These are phyloP conservation scores for Aspergillus pseudoterreus DNA, from an alignment of 2,329 filamentous ascomycete species.

Conservation along the genomic window DNA sequence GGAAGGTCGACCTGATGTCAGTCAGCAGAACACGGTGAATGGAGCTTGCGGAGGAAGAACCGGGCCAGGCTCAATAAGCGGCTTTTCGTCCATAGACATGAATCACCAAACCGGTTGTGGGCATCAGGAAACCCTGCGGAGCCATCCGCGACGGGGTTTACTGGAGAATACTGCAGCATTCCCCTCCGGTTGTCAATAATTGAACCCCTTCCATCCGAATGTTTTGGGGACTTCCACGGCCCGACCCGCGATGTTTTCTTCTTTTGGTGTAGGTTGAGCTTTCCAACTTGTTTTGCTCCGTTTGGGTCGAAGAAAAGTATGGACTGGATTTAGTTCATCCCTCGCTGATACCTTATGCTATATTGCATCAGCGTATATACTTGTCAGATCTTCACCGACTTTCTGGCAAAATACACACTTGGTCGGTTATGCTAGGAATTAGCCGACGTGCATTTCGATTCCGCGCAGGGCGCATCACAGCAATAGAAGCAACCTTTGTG, in stretches of 20 bases:
- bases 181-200: conserved; percentile 3
- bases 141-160: neutral
- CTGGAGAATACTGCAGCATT: neutral
- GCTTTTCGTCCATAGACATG: neutral
- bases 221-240: conserved; percentile 4
- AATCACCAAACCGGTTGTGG: neutral
- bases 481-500: too few species aligned
- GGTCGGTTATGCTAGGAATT: too few species aligned
- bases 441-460: too few species aligned
- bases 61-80: neutral
- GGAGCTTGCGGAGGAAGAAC: neutral
- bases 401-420: neutral
- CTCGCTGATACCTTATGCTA: neutral
- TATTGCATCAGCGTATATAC: conserved; percentile 1
- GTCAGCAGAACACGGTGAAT: neutral
- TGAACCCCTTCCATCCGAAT: conserved; percentile 3
- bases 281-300: neutral
- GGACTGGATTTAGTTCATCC: neutral
- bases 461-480: too few species aligned
- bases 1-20: too few species aligned
- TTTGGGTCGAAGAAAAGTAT: neutral
- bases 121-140: neutral
- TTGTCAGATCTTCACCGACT: conserved; percentile 10
- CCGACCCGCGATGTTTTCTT: conserved; percentile 4
- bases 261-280: neutral